These are phyloP conservation scores for Aspergillus sp. DNA, from an alignment of 2,329 filamentous ascomycete genomes.

Conservation along the genomic window DNA sequence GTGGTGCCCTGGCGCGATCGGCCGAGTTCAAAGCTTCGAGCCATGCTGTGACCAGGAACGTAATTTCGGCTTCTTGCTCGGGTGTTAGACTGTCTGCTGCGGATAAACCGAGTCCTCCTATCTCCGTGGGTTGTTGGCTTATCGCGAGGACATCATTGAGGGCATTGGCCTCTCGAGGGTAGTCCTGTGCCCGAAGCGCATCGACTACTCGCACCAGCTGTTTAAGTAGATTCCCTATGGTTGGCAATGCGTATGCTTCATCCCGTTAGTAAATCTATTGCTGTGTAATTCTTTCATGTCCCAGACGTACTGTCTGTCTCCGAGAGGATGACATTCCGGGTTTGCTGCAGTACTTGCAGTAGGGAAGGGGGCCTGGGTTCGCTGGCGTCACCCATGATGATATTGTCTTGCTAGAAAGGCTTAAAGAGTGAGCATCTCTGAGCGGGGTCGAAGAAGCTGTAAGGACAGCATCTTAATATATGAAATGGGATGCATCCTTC, in stretches of 20 bases:
- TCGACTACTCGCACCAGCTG: neutral
- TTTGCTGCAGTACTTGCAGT: neutral
- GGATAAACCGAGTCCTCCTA: slow-evolving; percentile 22
- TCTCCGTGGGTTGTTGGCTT: slow-evolving; percentile 20
- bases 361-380: neutral
- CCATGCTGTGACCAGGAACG: slow-evolving; percentile 32
- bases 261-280: neutral
- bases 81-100: neutral
- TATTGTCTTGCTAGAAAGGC: neutral
- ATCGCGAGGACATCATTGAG: slow-evolving; percentile 23
- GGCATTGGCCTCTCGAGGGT: slow-evolving; percentile 13
- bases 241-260: neutral
- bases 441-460: neutral
- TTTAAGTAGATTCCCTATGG: neutral
- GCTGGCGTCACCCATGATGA: neutral
- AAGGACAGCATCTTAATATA: neutral
- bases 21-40: slow-evolving; percentile 32
- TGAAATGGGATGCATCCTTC: neutral
- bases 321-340: neutral
- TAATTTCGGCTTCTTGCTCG: slow-evolving; percentile 22
- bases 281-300: neutral
- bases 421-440: neutral
- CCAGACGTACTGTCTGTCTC: neutral
- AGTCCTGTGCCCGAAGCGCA: neutral
- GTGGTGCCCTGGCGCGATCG: slow-evolving; percentile 19